Evolutionary conservation across 106 monocot species (phyloP).

Genomic region (Apostasia shenzhenica): DNA sequence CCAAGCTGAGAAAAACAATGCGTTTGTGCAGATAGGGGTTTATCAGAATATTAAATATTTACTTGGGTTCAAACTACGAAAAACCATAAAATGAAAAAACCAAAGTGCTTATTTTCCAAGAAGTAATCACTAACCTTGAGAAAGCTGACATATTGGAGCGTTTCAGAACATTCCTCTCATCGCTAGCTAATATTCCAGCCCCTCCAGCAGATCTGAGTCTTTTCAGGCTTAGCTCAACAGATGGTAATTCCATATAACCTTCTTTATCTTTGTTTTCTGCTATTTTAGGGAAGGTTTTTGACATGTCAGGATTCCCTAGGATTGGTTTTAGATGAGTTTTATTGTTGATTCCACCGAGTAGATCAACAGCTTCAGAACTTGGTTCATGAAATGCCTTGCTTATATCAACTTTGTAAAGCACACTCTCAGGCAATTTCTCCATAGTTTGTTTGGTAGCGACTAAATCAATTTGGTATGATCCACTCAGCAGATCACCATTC

Average conservation of each 20-base stretch:
- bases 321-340: conserved; percentile 5
- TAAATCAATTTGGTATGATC: conserved; percentile 23
- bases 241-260: conserved; percentile 33
- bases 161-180: conserved; percentile 52
- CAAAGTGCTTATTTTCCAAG: background rate
- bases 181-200: conserved; percentile 13
- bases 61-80: too few species aligned
- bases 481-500: conserved; percentile 11
- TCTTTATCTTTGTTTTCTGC: conserved; percentile 45
- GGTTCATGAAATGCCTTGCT: conserved; percentile 17
- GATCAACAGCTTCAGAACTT: conserved; percentile 23
- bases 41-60: too few species aligned
- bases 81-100: too few species aligned
- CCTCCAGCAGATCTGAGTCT: conserved; percentile 44
- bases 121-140: conserved; percentile 45
- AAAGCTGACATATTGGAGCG: conserved; percentile 82
- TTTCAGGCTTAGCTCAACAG: conserved; percentile 69
- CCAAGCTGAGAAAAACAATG: too few species aligned
- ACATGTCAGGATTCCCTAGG: conserved; percentile 9
- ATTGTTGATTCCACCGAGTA: conserved; percentile 27
- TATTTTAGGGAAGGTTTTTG: conserved; percentile 18
- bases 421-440: conserved; percentile 23
- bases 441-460: conserved; percentile 15
- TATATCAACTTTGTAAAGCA: conserved; percentile 9
- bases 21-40: too few species aligned